Evolutionary conservation across 1,284 basidiomycete species (phyloP), one percentile per base, ranked within the genome.

Genomic region (Bjerkandera adusta): DNA sequence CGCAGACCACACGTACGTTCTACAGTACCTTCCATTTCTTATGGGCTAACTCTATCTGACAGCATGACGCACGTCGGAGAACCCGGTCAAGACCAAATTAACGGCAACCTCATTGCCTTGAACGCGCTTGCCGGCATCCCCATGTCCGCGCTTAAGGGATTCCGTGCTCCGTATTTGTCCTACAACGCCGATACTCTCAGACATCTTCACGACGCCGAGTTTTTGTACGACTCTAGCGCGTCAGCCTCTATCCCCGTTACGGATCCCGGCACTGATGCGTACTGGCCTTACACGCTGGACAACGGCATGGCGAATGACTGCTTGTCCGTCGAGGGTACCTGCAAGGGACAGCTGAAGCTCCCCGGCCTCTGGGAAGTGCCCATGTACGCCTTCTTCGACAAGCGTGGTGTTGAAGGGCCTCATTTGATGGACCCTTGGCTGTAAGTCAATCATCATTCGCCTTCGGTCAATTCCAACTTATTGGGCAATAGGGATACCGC

Each of bases 381-480:
- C 2, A 88, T 90, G 86, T 89, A 88, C 61, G 81, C 83, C 1
- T 77, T 81, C 62, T 89, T 89, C 56, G 85, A 88, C 60, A 57
- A 75, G 13, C 64, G 70, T n/a, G 82, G 83, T 8, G 67, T 65
- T 7, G 65, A 55, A 18, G 84, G 83, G 1, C 66, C 72, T 10
- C 83, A 88, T 68, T 70, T 89, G 54, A 90, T 90, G 89, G 89
- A 91, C 63, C 87, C 87, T 45, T 91, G 85, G 85, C 69, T 92
- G 84, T 83, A 49, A 69, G 79, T 72, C 8, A 44, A 5, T 5
- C 4, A 18, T 24, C 15, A 30, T 13, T 7, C 24, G n/a, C 10
- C 13, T 16, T 40, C 22, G 15, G 10, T 20, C 8, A n/a, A 12
- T 12, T 8, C 18, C 6, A 33, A 24, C 20, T 38, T 21, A 38